Percentiles rank a stretch among this genome's conserved stretches.
These are phyloP conservation scores for Claviceps fusiformis DNA, from an alignment of 2,329 filamentous ascomycete genomes.

Conservation along the genomic window DNA sequence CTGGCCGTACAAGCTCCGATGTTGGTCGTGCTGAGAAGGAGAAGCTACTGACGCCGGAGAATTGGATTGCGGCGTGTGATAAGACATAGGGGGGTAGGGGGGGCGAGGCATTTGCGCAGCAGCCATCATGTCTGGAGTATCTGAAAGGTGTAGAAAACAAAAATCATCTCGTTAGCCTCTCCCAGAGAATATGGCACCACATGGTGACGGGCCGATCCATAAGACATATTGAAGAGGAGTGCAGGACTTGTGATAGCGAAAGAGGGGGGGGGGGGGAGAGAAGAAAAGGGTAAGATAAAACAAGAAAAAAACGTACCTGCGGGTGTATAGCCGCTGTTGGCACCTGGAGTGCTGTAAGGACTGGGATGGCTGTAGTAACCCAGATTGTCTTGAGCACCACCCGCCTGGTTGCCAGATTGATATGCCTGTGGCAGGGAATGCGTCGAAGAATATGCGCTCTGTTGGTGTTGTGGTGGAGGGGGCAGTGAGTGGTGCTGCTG, in stretches of 20 bases:
- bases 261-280: too few relatives aligned
- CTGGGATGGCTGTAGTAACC: conserved; percentile 68
- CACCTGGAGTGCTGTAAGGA: conserved; percentile 71
- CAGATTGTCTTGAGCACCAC: conserved; percentile 49
- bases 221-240: not conserved
- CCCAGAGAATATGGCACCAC: not conserved
- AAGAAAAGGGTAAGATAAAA: too few relatives aligned
- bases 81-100: conserved; percentile 75
- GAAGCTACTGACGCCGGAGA: conserved; percentile 89
- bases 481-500: conserved; percentile 5
- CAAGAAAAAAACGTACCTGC: conserved; percentile 49
- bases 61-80: conserved; percentile 90
- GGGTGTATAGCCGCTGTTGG: conserved; percentile 72
- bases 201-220: too few relatives aligned
- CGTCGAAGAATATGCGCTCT: conserved; percentile 53
- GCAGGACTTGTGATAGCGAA: too few relatives aligned
- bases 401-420: conserved; percentile 49
- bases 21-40: conserved; percentile 76
- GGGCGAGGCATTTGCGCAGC: conserved; percentile 56
- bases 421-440: conserved; percentile 56
- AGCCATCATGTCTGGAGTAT: conserved; percentile 55
- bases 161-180: not conserved
- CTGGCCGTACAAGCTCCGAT: conserved; percentile 74
- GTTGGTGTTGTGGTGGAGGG: conserved; percentile 39
- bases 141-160: conserved; percentile 17